A percentile compares a stretch with the other conserved stretches of the same genome.
Conservation (phyloP, 495 filamentous ascomycete species). For the Lichenothelia convexa region DNA sequence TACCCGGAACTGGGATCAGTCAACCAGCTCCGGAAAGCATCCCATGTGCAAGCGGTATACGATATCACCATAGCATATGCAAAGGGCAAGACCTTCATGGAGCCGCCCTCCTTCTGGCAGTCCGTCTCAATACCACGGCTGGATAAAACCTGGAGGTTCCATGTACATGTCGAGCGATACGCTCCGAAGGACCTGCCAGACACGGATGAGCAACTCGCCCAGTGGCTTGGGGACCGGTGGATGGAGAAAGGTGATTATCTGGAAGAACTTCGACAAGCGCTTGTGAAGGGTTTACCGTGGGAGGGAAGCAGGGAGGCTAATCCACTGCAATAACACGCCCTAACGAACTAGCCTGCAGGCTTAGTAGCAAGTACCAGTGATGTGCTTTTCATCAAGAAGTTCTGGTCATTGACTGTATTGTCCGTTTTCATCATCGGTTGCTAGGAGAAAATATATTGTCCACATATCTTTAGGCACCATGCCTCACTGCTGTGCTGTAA, state of each 20-base stretch:
- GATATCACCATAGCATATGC: conserved; percentile 39
- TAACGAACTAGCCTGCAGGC: too few species aligned
- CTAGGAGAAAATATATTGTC: too few species aligned
- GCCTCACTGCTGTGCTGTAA: too few species aligned
- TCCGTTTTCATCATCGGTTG: too few species aligned
- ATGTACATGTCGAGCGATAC: conserved; percentile 31
- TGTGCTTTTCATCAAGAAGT: too few species aligned
- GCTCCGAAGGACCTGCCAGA: conserved; percentile 27
- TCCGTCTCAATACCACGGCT: conserved; percentile 24
- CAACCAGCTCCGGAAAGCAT: conserved; percentile 29
- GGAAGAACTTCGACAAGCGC: conserved; percentile 15
- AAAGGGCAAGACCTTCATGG: conserved; percentile 24
- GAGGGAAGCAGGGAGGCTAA: too few species aligned
- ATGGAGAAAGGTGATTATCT: conserved; percentile 34
- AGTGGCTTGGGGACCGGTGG: conserved; percentile 37
- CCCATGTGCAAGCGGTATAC: conserved; percentile 38
- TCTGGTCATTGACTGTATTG: too few species aligned
- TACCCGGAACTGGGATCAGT: too few species aligned
- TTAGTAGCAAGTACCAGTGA: too few species aligned
- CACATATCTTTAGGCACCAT: too few species aligned
- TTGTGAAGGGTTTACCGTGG: conserved; percentile 2
- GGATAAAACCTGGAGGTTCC: conserved; percentile 26
- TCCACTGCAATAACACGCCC: too few species aligned
- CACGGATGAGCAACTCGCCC: conserved; percentile 24
- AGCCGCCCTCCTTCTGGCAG: conserved; percentile 33